Base-by-base conservation (phyloP, 2,329 filamentous ascomycete species). In the Aspergillus udagawae region DNA sequence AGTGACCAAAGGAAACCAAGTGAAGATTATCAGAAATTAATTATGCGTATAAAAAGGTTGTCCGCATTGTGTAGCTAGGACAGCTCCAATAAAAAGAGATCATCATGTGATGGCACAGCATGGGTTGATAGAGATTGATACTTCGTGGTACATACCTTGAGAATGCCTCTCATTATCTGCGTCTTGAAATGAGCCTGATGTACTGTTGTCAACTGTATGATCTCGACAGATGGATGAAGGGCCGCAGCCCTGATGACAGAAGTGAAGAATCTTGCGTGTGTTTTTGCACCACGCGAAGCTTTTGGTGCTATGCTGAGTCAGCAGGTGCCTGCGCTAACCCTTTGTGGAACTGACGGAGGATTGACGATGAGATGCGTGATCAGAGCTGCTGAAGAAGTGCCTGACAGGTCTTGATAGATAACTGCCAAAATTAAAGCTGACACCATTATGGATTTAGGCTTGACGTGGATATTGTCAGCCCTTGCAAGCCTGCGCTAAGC, bases 1-100 rank as follows among this genome's bases (percentile, higher is more conserved):
- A 47, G 23, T 45, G 50, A 38, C 41, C 20, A 38, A 38, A 51
- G 58, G 17, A 21, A 42, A 49, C 47, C 60, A 28, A 59, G 47
- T 54, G 47, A 51, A 42, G 44, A 55, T 51, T 51, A 51, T 38
- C 57, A 55, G 54, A 48, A 52, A 23, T 20, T 68, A 65, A 55
- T 66, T 63, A 68, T 27, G 67, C 83, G 84, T 86, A 86, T 82
- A 74, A 75, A 77, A 80, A 76, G 78, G 80, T 72, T 76, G 79
- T 89, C 86, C 82, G 80, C 85, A 87, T 70, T 76, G 67, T 73
- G 59, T 71, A 73, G 73, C 79, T 83, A 83, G 86, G 87, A 90
- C 86, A 90, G 87, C 87, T 90, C 87, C 87, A 90, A 90, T 90
- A 88, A 79, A 72, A 70, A 71, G 67, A 66, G 68, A 71, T 86